These are phyloP conservation scores for Gossypium schwendimanii DNA, from an alignment of 441 rosid genomes.

Conservation along the genomic window DNA sequence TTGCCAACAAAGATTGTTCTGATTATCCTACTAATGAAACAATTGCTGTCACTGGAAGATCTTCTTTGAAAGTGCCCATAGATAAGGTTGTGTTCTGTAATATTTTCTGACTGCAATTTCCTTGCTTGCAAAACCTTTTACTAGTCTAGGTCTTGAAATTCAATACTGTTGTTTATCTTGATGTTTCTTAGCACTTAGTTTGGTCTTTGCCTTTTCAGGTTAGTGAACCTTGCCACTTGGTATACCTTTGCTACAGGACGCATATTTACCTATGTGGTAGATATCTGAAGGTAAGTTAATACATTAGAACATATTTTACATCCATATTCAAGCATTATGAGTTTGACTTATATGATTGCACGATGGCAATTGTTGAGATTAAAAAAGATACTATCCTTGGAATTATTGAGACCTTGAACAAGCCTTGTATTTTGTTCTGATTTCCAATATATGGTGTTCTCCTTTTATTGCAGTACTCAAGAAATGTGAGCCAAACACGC, in stretches of 20 bases:
- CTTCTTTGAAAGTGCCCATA: slow-evolving; percentile 21
- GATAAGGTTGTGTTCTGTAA: slow-evolving; percentile 43
- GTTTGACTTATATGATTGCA: background rate
- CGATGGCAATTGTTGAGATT: background rate
- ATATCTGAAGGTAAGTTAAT: slow-evolving; percentile 66
- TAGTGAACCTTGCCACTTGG: slow-evolving; percentile 61
- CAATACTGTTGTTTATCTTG: background rate
- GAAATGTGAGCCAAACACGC: slow-evolving; percentile 90
- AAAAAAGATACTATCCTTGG: background rate
- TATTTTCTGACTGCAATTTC: background rate
- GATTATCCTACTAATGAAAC: slow-evolving; percentile 15
- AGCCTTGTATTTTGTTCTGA: slow-evolving; percentile 7
- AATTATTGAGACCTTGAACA: background rate
- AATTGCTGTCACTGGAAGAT: slow-evolving; percentile 13
- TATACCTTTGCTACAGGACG: slow-evolving; percentile 49
- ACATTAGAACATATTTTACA: background rate
- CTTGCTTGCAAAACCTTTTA: background rate
- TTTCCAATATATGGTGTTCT: background rate
- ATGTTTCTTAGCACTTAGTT: slow-evolving; percentile 4
- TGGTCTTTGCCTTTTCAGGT: slow-evolving; percentile 33
- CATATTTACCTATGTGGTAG: slow-evolving; percentile 82
- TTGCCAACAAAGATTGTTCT: slow-evolving; percentile 14
- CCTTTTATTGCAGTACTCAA: slow-evolving; percentile 55
- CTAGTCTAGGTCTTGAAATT: slow-evolving; percentile 8
- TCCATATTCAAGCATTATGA: background rate